phyloP scores from a whole-genome alignment of 495 filamentous ascomycete species.

The Penicillium daleae region DNA sequence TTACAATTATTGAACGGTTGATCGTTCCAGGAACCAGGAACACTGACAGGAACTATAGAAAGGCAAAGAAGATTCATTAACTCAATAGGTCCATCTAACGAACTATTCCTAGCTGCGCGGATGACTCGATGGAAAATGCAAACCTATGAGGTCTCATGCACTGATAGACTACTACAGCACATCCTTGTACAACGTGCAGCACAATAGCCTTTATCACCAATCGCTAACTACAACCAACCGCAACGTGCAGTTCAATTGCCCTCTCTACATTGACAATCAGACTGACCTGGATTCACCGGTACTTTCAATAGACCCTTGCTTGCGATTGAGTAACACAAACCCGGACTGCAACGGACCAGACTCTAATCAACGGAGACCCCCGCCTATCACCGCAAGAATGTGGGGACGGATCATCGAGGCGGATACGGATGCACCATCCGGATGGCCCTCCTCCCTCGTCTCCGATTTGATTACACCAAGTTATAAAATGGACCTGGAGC shows the following conservation, averaged over 20 bases:
- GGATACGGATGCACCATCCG: constrained; percentile 35
- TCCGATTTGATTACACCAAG: constrained; percentile 10
- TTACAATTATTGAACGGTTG: neutral
- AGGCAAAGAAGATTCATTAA: neutral
- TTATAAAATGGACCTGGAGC: constrained; percentile 21
- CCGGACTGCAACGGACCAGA: neutral
- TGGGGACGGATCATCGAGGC: constrained; percentile 29
- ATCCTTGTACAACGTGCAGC: constrained; percentile 2
- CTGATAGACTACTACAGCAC: neutral
- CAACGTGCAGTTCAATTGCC: neutral
- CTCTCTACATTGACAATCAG: neutral
- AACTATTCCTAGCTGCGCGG: neutral
- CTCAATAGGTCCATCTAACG: neutral
- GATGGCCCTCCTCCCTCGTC: constrained; percentile 10
- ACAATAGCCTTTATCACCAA: neutral
- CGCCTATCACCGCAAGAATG: constrained; percentile 7
- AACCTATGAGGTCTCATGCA: neutral
- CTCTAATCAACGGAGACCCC: neutral
- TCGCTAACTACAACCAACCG: neutral
- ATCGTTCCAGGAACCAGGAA: neutral
- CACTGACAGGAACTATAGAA: neutral
- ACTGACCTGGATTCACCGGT: neutral
- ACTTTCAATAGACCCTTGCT: neutral
- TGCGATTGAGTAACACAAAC: constrained; percentile 4
- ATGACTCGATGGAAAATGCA: constrained; percentile 1